Percentiles rank a stretch among this genome's conserved stretches.
These are phyloP conservation scores for Neoarthrinium moseri DNA, from an alignment of 2,329 filamentous ascomycete species.

Conservation along the genomic window DNA sequence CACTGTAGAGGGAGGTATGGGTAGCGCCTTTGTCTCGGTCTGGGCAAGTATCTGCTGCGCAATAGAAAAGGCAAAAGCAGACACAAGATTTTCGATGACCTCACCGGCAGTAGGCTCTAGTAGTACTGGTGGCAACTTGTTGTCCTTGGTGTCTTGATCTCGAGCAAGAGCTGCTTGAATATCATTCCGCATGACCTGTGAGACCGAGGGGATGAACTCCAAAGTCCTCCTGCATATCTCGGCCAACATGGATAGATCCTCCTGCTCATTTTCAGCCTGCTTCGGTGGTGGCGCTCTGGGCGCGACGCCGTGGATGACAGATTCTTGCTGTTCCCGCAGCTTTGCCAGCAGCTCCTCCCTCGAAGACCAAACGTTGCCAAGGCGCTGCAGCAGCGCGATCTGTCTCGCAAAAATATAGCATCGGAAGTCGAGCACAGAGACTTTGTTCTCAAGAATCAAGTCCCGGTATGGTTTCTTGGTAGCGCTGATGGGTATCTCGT, in stretches of 20 bases:
- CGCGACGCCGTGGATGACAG: conserved; percentile 56
- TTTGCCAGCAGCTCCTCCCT: conserved; percentile 61
- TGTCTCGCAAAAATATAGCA: conserved; percentile 93
- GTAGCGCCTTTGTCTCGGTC: conserved; percentile 67
- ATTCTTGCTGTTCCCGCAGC: conserved; percentile 61
- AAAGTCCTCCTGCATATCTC: conserved; percentile 82
- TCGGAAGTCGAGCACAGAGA: conserved; percentile 93
- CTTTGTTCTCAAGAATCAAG: conserved; percentile 89
- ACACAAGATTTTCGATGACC: conserved; percentile 70
- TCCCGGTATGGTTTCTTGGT: conserved; percentile 82
- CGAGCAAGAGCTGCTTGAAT: conserved; percentile 61
- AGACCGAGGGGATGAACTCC: conserved; percentile 79
- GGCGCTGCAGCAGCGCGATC: conserved; percentile 74
- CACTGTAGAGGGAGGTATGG: conserved; percentile 61
- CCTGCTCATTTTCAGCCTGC: conserved; percentile 56
- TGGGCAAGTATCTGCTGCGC: conserved; percentile 75
- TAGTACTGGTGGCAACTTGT: conserved; percentile 23
- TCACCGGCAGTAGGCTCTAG: conserved; percentile 41
- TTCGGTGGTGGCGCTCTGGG: conserved; percentile 48
- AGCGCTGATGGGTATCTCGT: conserved; percentile 61
- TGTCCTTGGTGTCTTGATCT: conserved; percentile 34
- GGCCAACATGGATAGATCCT: conserved; percentile 77
- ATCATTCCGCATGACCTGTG: conserved; percentile 77
- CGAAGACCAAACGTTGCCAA: conserved; percentile 72
- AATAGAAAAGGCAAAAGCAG: conserved; percentile 75